Base-by-base conservation (phyloP, 2,329 filamentous ascomycete species). In the Annulohypoxylon truncatum region DNA sequence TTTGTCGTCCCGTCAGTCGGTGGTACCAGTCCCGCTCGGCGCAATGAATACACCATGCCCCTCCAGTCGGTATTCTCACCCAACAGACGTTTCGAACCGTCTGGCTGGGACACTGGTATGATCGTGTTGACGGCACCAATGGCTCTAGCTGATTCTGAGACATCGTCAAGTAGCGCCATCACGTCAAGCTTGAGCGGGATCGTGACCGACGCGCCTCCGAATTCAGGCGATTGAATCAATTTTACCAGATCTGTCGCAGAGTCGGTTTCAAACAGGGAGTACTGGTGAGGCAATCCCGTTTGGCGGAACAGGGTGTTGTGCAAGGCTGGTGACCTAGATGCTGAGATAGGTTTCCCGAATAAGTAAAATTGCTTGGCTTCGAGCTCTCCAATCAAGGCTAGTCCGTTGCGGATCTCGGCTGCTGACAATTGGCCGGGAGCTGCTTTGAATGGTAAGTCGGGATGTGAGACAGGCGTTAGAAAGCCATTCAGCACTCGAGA, bases 51-150 rank as follows among this genome's bases (percentile, higher is more conserved):
- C 2, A 92, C 89, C 89, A 99, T 99, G 67, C 96, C 96, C 74
- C 89, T 87, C 91, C 94, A 99, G 81, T 99, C 96, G 10, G 96
- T 99, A 79, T 99, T 99, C 77, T 94, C 92, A 44, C 96, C 96
- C 13, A 92, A 78, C 2, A 98, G 87, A 3, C 83, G 85, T 58
- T 82, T 79, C 3, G 80, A 82, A 2, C 78, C 81, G 6, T 71
- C 74, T 6, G 80, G 76, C 24, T 76, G 75, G 12, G 51, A 56
- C 2, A 87, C 76, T 0, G 92, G 90, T 26, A 97, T 88, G 74
- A 99, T 91, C 15, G 96, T 99, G 81, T 99, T 99, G 69, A 98
- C 91, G 2, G 96, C 96, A 20, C 96, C 96, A 67, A 99, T 97
- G 28, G 88, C 83, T 69, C 87, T 87, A 12, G 94, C 95, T 57